phyloP scores from a whole-genome alignment of 1,139 yeast genomes.

The Yamadazyma blattariae region DNA sequence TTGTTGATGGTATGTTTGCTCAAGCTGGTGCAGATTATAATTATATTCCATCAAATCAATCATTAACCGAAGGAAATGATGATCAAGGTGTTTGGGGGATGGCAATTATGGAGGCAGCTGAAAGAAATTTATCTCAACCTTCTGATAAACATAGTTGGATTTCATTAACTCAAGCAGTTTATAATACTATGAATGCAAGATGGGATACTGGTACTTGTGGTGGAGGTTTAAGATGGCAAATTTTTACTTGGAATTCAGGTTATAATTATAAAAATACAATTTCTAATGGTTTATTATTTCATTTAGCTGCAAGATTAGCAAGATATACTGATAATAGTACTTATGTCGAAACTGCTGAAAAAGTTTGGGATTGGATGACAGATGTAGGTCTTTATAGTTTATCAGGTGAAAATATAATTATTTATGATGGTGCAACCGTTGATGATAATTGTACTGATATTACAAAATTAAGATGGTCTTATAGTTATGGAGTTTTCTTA shows the following conservation, averaged over 20 bases:
- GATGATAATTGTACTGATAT: conserved; percentile 54
- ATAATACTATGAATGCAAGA: conserved; percentile 69
- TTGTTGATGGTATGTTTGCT: conserved; percentile 42
- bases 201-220: conserved; percentile 67
- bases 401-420: conserved; percentile 36
- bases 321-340: conserved; percentile 63
- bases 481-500: conserved; percentile 73
- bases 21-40: conserved; percentile 55
- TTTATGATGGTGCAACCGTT: conserved; percentile 74
- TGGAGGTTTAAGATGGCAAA: conserved; percentile 89
- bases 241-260: conserved; percentile 72
- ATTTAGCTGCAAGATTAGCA: conserved; percentile 74
- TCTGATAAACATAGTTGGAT: conserved; percentile 58
- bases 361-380: conserved; percentile 68
- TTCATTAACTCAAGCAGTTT: conserved; percentile 69
- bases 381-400: conserved; percentile 46
- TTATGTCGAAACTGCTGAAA: conserved; percentile 63
- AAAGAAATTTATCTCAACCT: conserved; percentile 55
- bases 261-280: conserved; percentile 78
- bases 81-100: conserved; percentile 74
- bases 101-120: conserved; percentile 59
- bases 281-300: conserved; percentile 75
- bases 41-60: conserved; percentile 58
- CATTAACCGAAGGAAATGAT: conserved; percentile 67
- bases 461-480: conserved; percentile 64